Evolutionary conservation across 225 moss, liverwort and hornwort species (phyloP), one percentile per base, ranked within the genome.

Genomic region (Pseudoscleropodium purum): DNA sequence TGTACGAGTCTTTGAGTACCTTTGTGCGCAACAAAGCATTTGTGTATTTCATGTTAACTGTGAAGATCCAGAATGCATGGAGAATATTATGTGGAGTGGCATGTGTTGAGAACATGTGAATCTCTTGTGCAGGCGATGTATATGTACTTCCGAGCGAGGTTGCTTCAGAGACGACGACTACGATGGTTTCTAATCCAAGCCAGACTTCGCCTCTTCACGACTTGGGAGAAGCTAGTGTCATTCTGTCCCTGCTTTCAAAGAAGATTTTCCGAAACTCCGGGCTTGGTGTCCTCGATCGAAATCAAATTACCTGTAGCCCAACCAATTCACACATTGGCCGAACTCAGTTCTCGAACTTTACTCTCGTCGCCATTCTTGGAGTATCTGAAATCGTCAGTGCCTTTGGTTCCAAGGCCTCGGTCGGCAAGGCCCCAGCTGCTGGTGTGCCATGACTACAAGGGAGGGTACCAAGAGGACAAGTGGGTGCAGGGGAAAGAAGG

Each of bases 361-460:
- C 90, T 94, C 67, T 87, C 49, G 14, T 98, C 95, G 43, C 91
- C 93, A n/a, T n/a, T 86, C 9, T 77, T 92, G 47, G 93, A 91
- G 80, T 96, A 92, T 92, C 87, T 95, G 92, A 96, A 85, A 91
- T 86, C 94, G 81, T 95, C 96, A 13, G 92, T 96, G 36, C 91
- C 94, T 13, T 59, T 97, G 81, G 79, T 75, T 76, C 18, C 49
- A 25, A 67, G 66, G 41, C 51, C 41, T 37, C 72, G 37, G n/a
- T 85, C 87, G 62, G 90, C 92, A 41, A 93, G 96, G 54, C 93
- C 99, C 30, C 92, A 92, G 88, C 90, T 99, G 69, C 96, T 99
- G 57, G 99, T 94, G 61, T 99, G 99, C 47, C 99, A 99, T 90
- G 99, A 99, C 75, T 94, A 93, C 69, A 93, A 59, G 59, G 59